phyloP scores from a whole-genome alignment of 345 rosid genomes.

The Turnera subulata region DNA sequence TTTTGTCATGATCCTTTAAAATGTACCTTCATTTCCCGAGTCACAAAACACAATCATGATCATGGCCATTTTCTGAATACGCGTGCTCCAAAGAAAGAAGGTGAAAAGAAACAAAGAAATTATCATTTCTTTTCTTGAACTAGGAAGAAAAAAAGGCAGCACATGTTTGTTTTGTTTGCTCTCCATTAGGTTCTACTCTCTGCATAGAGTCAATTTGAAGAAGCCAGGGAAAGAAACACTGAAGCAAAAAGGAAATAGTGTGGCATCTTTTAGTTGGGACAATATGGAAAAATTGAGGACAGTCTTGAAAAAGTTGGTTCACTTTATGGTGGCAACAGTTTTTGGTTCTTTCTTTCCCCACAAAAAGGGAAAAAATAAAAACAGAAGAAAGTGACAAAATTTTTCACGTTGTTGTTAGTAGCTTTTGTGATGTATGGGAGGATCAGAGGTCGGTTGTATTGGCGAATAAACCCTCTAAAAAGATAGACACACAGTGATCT shows the following conservation, averaged over 20 bases:
- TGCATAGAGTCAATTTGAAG: constrained; percentile 21
- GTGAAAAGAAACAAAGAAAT: too few species aligned
- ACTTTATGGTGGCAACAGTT: constrained; percentile 15
- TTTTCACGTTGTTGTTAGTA: not conserved
- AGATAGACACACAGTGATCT: constrained; percentile 26
- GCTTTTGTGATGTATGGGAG: not conserved
- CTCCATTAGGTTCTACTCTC: too few species aligned
- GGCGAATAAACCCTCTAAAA: constrained; percentile 24
- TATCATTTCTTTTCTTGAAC: too few species aligned
- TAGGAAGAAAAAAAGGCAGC: not conserved
- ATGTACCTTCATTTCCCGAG: constrained; percentile 23
- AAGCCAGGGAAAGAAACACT: not conserved
- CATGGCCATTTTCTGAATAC: constrained; percentile 15
- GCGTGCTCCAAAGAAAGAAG: constrained; percentile 32
- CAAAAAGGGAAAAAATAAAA: not conserved
- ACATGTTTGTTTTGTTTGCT: not conserved
- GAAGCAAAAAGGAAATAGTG: not conserved
- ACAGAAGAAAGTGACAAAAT: not conserved
- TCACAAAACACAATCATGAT: constrained; percentile 16
- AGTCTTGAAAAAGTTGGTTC: constrained; percentile 14
- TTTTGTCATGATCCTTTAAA: not conserved
- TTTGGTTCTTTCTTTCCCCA: constrained; percentile 3
- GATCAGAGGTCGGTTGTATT: constrained; percentile 11
- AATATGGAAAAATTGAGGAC: constrained; percentile 6
- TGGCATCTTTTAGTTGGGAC: constrained; percentile 12